Evolutionary conservation across 2,329 filamentous ascomycete species (phyloP), one percentile per base, ranked within the genome.

Genomic region (Fusarium heterosporum): DNA sequence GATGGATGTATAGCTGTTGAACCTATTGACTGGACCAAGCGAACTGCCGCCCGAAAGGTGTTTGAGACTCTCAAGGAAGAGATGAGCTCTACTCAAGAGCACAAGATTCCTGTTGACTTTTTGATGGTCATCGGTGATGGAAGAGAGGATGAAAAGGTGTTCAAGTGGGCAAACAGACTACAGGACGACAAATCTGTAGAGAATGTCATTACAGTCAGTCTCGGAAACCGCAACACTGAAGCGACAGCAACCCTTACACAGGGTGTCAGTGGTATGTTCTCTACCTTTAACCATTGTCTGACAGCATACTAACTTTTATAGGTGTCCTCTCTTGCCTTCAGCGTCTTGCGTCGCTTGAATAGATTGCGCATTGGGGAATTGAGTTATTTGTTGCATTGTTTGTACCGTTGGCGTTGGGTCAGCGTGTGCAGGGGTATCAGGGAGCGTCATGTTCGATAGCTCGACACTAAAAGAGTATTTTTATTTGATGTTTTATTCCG

Each of bases 91-190:
- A 69, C 72, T 12, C 67, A 68, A 1, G 65, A 73, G 6, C 71
- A 79, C 70, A 74, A 74, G 64, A 74, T 72, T n/a, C 76, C 84
- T 0, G 86, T 93, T 1, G 93, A 97, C 75, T 98, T 97, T 77
- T 79, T 98, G 56, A 88, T 97, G 81, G 92, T 97, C 8, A 87
- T 94, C 32, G 95, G 95, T 36, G 94, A 97, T 74, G 93, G 94
- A 40, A 89, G 95, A 30, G 95, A 97, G 71, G 96, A 98, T 69
- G 95, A 98, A 75, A 91, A 93, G 71, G 91, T 97, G 19, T 98
- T 97, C 81, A 90, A 90, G 64, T 98, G 96, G 95, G 96, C 95
- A 17, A 97, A 97, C 79, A 84, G 87, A 47, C 81, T 97, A 12
- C 84, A 84, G 22, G 83, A 85, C 4, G 80, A 85, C 10, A 84